Conservation (phyloP, 352 stramenopile genomes). For the Aphanomyces stellatus region DNA sequence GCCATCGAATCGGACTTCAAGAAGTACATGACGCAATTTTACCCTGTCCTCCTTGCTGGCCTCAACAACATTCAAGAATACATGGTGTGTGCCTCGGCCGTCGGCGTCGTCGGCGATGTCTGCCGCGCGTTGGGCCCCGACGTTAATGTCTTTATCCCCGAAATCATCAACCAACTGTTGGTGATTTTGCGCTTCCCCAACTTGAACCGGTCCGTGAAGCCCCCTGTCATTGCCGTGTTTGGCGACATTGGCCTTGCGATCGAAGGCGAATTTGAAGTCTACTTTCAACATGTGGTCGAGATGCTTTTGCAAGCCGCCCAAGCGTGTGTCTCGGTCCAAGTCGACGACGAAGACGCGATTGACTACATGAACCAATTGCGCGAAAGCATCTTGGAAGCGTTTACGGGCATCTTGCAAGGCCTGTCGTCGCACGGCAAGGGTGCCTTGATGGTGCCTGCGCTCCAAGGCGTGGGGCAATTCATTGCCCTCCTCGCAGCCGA, state of each 20-base stretch:
- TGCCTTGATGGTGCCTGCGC: constrained; percentile 69
- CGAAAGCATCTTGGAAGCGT: constrained; percentile 93
- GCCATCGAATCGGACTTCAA: constrained; percentile 89
- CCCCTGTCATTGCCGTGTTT: constrained; percentile 94
- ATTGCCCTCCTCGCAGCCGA: constrained; percentile 81
- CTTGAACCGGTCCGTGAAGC: constrained; percentile 93
- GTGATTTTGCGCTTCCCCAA: constrained; percentile 92
- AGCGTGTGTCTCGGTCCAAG: constrained; percentile 73
- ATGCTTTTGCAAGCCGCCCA: constrained; percentile 84
- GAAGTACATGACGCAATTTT: constrained; percentile 94
- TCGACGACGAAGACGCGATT: constrained; percentile 96
- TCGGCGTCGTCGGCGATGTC: constrained; percentile 93
- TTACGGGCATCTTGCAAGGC: constrained; percentile 95
- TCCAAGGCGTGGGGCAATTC: constrained; percentile 84
- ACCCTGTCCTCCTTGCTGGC: constrained; percentile 86
- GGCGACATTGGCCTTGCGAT: constrained; percentile 96
- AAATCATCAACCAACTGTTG: constrained; percentile 91
- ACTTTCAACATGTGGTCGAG: constrained; percentile 66
- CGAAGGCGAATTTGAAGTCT: constrained; percentile 86
- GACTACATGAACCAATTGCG: constrained; percentile 96
- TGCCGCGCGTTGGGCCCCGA: constrained; percentile 87
- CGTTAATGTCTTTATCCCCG: constrained; percentile 90
- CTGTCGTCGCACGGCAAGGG: constrained; percentile 86
- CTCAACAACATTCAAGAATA: constrained; percentile 94
- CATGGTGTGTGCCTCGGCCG: constrained; percentile 93